phyloP scores from a whole-genome alignment of 2,329 filamentous ascomycete species.

The Emericellopsis atlantica region DNA sequence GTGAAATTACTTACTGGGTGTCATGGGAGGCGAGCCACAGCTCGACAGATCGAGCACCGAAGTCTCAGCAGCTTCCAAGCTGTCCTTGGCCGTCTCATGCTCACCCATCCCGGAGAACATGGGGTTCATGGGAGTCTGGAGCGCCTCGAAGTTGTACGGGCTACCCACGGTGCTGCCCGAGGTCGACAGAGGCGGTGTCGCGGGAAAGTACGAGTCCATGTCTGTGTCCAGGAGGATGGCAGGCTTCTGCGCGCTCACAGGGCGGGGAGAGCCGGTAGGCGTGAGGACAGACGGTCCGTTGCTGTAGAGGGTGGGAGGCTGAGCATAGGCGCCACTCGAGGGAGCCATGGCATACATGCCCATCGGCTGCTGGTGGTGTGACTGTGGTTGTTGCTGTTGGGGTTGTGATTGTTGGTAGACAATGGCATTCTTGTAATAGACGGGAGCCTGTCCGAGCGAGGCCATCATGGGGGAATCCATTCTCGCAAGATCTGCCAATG shows the following conservation, averaged over 20 bases:
- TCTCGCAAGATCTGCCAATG: constrained; percentile 6
- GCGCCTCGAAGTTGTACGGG: constrained; percentile 63
- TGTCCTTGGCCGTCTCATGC: constrained; percentile 53
- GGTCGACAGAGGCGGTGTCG: constrained; percentile 77
- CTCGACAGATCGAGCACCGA: constrained; percentile 68
- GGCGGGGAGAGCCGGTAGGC: constrained; percentile 63
- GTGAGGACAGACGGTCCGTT: constrained; percentile 54
- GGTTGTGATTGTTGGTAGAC: constrained; percentile 5
- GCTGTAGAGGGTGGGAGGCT: constrained; percentile 43
- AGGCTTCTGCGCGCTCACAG: constrained; percentile 56
- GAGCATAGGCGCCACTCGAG: constrained; percentile 53
- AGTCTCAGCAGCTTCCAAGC: constrained; percentile 60
- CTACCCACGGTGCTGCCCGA: constrained; percentile 79
- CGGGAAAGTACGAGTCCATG: constrained; percentile 63
- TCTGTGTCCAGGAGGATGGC: constrained; percentile 71
- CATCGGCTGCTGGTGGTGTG: constrained; percentile 22
- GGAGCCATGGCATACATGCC: constrained; percentile 42
- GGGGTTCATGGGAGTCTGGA: constrained; percentile 74
- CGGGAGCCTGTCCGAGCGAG: constrained; percentile 57
- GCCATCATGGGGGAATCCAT: constrained; percentile 55
- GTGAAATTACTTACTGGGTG: constrained; percentile 59
- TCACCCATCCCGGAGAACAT: constrained; percentile 63
- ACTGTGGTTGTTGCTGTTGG: constrained; percentile 20
- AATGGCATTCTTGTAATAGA: constrained; percentile 61
- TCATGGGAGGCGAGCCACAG: constrained; percentile 73